Evolutionary conservation across 352 stramenopile species (phyloP).

Genomic region (Vaucheria bursata): DNA sequence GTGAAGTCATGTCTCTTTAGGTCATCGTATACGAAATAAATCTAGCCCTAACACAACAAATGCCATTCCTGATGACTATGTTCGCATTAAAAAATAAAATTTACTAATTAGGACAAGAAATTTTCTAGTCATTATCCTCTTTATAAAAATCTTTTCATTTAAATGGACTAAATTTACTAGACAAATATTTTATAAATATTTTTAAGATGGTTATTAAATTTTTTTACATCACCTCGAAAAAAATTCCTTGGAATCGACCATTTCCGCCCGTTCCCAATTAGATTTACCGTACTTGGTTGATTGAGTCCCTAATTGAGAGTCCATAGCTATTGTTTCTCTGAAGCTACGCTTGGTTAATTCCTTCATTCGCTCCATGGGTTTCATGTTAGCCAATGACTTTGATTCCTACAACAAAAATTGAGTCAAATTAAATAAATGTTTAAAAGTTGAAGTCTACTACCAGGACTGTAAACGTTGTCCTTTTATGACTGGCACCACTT

Average conservation of each 20-base stretch:
- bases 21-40: too few relatives aligned
- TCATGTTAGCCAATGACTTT: neutral
- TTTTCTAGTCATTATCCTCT: neutral
- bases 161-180: neutral
- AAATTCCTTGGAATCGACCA: neutral
- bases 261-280: neutral
- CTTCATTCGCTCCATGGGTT: neutral
- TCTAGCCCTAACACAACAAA: too few relatives aligned
- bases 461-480: too few relatives aligned
- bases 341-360: neutral
- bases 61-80: neutral
- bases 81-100: neutral
- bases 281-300: neutral
- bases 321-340: neutral
- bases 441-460: too few relatives aligned
- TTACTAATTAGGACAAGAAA: neutral
- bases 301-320: neutral
- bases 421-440: too few relatives aligned
- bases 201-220: neutral
- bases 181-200: neutral
- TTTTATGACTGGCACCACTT: too few relatives aligned
- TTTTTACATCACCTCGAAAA: neutral
- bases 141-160: neutral
- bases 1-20: too few relatives aligned
- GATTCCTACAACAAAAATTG: too few relatives aligned